Percentiles rank a stretch among this genome's conserved stretches.
These are phyloP conservation scores for Fusarium succisae DNA, from an alignment of 2,329 filamentous ascomycete species.

Conservation along the genomic window DNA sequence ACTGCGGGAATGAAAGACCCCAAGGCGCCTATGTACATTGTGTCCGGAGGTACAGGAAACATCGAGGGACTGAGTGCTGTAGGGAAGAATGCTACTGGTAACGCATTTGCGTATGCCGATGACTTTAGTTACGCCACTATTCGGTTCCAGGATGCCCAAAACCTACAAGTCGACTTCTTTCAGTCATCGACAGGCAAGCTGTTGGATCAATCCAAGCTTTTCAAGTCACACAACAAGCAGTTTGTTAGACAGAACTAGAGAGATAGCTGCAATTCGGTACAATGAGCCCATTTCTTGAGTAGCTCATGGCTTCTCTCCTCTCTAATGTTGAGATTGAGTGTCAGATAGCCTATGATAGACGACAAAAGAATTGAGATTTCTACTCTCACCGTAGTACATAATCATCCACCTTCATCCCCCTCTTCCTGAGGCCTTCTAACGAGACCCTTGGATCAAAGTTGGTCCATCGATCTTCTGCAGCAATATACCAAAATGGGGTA, in stretches of 20 bases:
- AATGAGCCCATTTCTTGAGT: accelerated
- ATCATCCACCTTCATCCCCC: neutral
- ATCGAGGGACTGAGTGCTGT: conserved; percentile 15
- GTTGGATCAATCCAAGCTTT: conserved; percentile 5
- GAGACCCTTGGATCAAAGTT: neutral
- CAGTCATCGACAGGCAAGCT: conserved; percentile 6
- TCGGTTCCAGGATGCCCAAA: conserved; percentile 4
- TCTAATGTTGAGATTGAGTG: accelerated
- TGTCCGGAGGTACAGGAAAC: conserved; percentile 15
- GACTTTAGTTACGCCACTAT: conserved; percentile 27
- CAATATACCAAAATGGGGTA: neutral
- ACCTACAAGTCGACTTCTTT: conserved; percentile 6
- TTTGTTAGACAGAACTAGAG: conserved; percentile 1
- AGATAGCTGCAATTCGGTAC: accelerated
- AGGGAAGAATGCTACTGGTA: neutral
- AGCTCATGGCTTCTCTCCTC: no score
- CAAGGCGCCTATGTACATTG: conserved; percentile 22
- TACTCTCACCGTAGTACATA: neutral
- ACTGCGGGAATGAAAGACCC: conserved; percentile 7
- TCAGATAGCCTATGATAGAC: neutral
- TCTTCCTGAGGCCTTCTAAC: neutral
- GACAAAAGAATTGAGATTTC: accelerated
- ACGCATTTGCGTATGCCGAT: conserved; percentile 24
- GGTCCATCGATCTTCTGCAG: neutral
- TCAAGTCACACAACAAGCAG: conserved; percentile 8